Evolutionary conservation across 164 flowering plant species (phyloP).

Genomic region (Chloranthus sessilifolius): DNA sequence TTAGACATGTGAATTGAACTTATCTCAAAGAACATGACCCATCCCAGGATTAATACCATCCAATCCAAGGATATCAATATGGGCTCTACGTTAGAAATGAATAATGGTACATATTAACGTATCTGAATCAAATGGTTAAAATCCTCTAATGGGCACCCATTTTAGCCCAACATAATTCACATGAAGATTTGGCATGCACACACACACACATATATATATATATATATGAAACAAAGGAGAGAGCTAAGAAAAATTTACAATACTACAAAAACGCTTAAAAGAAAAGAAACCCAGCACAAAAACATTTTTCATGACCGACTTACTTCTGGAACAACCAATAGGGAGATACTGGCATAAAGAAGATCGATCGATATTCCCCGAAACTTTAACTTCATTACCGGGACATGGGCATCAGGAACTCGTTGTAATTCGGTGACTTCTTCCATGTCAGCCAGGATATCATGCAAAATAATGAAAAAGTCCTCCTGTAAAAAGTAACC

Average conservation of each 20-base stretch:
- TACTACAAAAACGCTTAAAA: too few relatives aligned
- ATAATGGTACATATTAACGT: too few relatives aligned
- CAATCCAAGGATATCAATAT: too few relatives aligned
- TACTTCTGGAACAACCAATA: conserved; percentile 82
- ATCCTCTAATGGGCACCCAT: too few relatives aligned
- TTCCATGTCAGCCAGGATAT: conserved; percentile 62
- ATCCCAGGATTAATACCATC: too few relatives aligned
- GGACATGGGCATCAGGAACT: conserved; percentile 97
- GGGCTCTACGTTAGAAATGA: too few relatives aligned
- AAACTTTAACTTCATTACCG: conserved; percentile 94
- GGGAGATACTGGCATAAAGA: conserved; percentile 85
- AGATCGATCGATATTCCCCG: conserved; percentile 88
- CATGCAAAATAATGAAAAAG: conserved; percentile 68
- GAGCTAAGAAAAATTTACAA: background rate
- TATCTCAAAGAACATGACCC: too few relatives aligned
- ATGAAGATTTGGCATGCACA: too few relatives aligned
- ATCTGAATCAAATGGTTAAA: too few relatives aligned
- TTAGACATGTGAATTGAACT: too few relatives aligned
- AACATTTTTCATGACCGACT: conserved; percentile 19
- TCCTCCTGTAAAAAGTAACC: conserved; percentile 45
- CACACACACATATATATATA: background rate
- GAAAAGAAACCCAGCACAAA: background rate
- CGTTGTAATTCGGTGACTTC: conserved; percentile 90
- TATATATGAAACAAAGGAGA: background rate
- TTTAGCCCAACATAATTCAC: too few relatives aligned